Evolutionary conservation across 345 rosid genomes (phyloP).

Genomic region (Kernera saxatilis): DNA sequence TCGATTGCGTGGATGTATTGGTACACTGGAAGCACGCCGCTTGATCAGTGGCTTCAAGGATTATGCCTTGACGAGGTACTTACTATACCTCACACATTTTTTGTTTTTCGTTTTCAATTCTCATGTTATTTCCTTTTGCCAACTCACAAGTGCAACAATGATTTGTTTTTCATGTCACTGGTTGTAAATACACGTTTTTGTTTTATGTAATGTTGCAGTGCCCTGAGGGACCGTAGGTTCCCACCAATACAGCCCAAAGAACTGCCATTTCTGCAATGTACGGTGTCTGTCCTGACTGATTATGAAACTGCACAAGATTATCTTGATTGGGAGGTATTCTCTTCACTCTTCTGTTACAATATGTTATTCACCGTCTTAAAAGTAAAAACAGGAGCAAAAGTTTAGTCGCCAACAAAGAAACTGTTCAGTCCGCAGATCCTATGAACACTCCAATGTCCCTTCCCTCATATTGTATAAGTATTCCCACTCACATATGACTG

Average conservation of each 20-base stretch:
- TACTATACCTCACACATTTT: not conserved
- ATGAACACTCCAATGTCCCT: not conserved
- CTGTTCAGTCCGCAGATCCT: not conserved
- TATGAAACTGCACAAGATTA: slow-evolving; percentile 74
- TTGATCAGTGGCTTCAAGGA: slow-evolving; percentile 84
- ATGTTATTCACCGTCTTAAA: not conserved
- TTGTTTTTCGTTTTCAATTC: not conserved
- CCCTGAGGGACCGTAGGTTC: slow-evolving; percentile 94
- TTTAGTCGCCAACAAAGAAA: not conserved
- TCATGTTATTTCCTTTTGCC: not conserved
- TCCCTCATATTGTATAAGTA: not conserved
- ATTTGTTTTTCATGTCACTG: not conserved
- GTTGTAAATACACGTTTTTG: not conserved
- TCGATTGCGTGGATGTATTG: slow-evolving; percentile 97
- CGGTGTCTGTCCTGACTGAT: slow-evolving; percentile 79
- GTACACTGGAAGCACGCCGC: slow-evolving; percentile 82
- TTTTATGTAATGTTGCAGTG: slow-evolving; percentile 44
- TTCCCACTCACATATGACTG: not conserved
- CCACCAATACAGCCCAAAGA: slow-evolving; percentile 92
- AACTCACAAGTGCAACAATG: not conserved
- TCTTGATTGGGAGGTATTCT: slow-evolving; percentile 94
- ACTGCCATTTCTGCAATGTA: slow-evolving; percentile 83
- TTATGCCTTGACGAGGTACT: slow-evolving; percentile 91
- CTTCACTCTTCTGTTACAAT: slow-evolving; percentile 1
- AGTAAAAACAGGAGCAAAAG: not conserved